Evolutionary conservation across 1,139 yeast genomes (phyloP), one percentile per base, ranked within the genome.

Genomic region (Spathaspora jeffriesii): DNA sequence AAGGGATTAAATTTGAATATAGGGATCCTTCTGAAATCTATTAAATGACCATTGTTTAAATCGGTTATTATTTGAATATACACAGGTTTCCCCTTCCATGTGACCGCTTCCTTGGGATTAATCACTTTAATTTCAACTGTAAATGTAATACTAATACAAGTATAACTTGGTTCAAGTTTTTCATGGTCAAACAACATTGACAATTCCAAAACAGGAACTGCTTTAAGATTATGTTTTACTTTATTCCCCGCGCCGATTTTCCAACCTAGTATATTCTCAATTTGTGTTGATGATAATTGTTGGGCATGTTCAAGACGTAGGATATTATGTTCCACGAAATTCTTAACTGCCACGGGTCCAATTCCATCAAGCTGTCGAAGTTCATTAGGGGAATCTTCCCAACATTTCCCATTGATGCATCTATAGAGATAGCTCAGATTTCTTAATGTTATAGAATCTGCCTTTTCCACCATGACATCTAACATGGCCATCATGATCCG

Each of bases 301-400:
- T 51, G 49, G 2, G 74, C 53, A 10, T 72, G 66, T 2, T 56
- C 50, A 20, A 78, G 57, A 2, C 57, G 52, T 5, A 47, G 48
- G 1, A 79, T 54, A 15, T 67, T 63, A 13, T 67, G 67, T 17
- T 60, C 66, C 1, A 64, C 60, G 42, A 79, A 63, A 40, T 65
- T 70, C 42, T 69, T 62, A 0, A 74, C 68, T 21, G 69, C 63
- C 0, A 64, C 70, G 2, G 69, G 50, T 0, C 79, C 81, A 21
- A 79, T 58, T 5, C 74, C 75, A 22, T 71, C 72, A 15, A 79
- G 48, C 48, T 79, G 84, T 45, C 71, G 62, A 22, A 79, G 56
- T 9, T 70, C 70, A 54, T 68, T 63, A 0, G 76, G 61, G 0
- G 73, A 58, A 43, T 68, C 71, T 52, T 77, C 82, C 84, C 84